phyloP scores from a whole-genome alignment of 2,329 filamentous ascomycete species.

The Pseudopyrenochaeta lycopersici region DNA sequence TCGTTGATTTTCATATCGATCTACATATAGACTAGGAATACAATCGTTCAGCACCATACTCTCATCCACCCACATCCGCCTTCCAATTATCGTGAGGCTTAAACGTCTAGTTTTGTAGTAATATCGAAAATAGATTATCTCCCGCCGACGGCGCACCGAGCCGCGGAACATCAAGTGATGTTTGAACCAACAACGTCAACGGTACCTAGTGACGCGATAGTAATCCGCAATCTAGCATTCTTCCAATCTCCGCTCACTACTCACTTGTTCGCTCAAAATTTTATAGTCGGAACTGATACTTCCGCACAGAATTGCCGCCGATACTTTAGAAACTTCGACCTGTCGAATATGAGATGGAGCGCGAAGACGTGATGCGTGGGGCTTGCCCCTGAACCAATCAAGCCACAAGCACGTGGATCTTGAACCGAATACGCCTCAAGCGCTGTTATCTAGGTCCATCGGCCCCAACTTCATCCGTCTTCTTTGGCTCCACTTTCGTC shows the following conservation, averaged over 20 bases:
- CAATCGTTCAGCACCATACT: not conserved
- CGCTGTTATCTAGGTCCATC: not conserved
- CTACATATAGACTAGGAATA: slow-evolving; percentile 2
- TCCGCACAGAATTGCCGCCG: slow-evolving; percentile 4
- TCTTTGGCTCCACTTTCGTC: slow-evolving; percentile 6
- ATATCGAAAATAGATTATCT: slow-evolving; percentile 10
- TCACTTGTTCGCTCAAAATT: not conserved
- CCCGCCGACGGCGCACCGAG: slow-evolving; percentile 5
- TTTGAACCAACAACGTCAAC: too few species aligned
- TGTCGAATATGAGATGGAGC: not conserved
- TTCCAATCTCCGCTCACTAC: slow-evolving; percentile 12
- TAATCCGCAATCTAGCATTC: not conserved
- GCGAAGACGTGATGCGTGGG: not conserved
- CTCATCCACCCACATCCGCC: not conserved
- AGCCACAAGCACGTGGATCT: slow-evolving; percentile 22
- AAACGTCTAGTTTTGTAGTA: slow-evolving; percentile 1
- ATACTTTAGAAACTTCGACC: not conserved
- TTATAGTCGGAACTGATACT: not conserved
- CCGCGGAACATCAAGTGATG: not conserved
- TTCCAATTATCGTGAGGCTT: slow-evolving; percentile 7
- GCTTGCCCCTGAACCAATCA: slow-evolving; percentile 22
- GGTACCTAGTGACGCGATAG: not conserved
- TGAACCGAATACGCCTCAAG: slow-evolving; percentile 22
- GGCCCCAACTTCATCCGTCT: slow-evolving; percentile 4
- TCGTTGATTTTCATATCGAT: slow-evolving; percentile 1